Percentiles rank a stretch among this genome's conserved stretches.
phyloP scores from a whole-genome alignment of 2,329 filamentous ascomycete species.

The Eutypella sp. region DNA sequence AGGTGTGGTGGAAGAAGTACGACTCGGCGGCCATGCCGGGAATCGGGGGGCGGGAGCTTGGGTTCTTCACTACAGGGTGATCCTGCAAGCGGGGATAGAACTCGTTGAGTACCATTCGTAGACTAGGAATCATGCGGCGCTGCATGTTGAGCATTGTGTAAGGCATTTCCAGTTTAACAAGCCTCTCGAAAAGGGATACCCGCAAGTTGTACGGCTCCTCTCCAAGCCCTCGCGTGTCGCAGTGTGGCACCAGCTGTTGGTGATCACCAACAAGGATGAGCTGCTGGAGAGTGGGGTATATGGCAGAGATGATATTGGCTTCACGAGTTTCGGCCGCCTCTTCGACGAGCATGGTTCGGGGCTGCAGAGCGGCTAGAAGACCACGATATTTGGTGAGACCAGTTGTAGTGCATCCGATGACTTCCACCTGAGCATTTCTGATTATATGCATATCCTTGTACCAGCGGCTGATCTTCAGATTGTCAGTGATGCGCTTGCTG shows the following conservation, averaged over 20 bases:
- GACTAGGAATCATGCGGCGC: slow-evolving; percentile 49
- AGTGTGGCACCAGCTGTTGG: slow-evolving; percentile 69
- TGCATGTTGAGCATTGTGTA: slow-evolving; percentile 64
- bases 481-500: slow-evolving; percentile 45
- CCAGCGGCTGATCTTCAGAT: slow-evolving; percentile 54
- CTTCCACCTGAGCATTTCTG: slow-evolving; percentile 32
- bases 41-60: slow-evolving; percentile 31
- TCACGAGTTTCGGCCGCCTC: slow-evolving; percentile 75
- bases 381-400: slow-evolving; percentile 75
- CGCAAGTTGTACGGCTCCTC: slow-evolving; percentile 60
- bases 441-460: slow-evolving; percentile 48
- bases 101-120: slow-evolving; percentile 39
- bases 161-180: slow-evolving; percentile 61
- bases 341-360: slow-evolving; percentile 68
- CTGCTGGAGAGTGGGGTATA: slow-evolving; percentile 48
- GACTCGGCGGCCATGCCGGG: slow-evolving; percentile 39
- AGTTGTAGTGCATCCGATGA: slow-evolving; percentile 70
- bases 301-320: slow-evolving; percentile 49
- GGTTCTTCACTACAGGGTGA: slow-evolving; percentile 35
- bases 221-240: slow-evolving; percentile 56
- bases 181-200: slow-evolving; percentile 73
- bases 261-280: slow-evolving; percentile 69
- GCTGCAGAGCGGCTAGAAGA: slow-evolving; percentile 60
- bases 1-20: slow-evolving; percentile 51
- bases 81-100: slow-evolving; percentile 44